Evolutionary conservation across 495 filamentous ascomycete genomes (phyloP).

Genomic region (Xanthoparmelia taractica): DNA sequence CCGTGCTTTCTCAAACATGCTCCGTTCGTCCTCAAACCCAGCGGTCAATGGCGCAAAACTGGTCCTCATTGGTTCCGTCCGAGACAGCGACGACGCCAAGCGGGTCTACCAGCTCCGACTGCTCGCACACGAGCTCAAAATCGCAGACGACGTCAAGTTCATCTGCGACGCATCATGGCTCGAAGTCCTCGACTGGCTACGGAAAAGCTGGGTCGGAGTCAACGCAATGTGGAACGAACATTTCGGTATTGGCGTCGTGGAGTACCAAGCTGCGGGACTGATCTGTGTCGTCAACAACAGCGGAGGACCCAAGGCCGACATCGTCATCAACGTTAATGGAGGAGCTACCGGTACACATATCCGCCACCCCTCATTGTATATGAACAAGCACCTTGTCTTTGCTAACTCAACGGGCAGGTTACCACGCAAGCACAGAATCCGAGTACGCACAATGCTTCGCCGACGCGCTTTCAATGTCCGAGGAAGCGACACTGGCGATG

Average conservation of each 20-base stretch:
- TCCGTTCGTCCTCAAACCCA: constrained; percentile 26
- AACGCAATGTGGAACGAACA: constrained; percentile 99
- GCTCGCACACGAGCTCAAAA: constrained; percentile 75
- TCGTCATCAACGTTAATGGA: constrained; percentile 72
- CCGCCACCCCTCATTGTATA: background rate
- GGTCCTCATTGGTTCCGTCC: constrained; percentile 79
- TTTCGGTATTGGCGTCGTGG: constrained; percentile 96
- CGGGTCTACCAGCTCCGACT: constrained; percentile 86
- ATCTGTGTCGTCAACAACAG: constrained; percentile 86
- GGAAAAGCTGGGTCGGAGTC: constrained; percentile 67
- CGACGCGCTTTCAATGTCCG: constrained; percentile 59
- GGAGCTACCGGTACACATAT: constrained; percentile 54
- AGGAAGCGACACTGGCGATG: constrained; percentile 62
- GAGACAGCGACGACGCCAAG: constrained; percentile 72
- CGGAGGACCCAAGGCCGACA: constrained; percentile 87
- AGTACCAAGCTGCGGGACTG: constrained; percentile 92
- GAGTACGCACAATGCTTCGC: constrained; percentile 76
- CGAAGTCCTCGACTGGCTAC: constrained; percentile 69
- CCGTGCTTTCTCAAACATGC: constrained; percentile 70
- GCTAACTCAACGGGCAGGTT: constrained; percentile 46
- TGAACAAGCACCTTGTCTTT: background rate
- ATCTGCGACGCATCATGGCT: constrained; percentile 83
- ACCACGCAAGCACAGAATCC: constrained; percentile 65
- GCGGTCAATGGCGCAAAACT: constrained; percentile 48
- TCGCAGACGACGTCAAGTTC: constrained; percentile 78